These are phyloP conservation scores for Eucalyptus pauciflora DNA, from an alignment of 345 rosid species.

Conservation along the genomic window DNA sequence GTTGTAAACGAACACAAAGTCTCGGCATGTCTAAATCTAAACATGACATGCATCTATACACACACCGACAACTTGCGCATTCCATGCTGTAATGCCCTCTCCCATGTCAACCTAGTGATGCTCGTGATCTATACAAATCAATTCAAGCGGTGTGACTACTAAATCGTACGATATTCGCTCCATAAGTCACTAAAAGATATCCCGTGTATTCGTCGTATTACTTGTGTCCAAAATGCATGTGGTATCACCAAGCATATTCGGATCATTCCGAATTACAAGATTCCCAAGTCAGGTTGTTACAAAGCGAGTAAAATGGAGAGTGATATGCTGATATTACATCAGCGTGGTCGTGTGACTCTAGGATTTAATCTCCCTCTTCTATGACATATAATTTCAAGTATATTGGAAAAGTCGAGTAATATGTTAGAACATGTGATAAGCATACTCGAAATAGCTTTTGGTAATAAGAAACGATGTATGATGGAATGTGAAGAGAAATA, in stretches of 20 bases:
- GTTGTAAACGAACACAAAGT: neutral
- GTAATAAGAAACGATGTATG: neutral
- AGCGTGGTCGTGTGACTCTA: rapidly evolving
- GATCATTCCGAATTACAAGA: neutral
- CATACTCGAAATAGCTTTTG: neutral
- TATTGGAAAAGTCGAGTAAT: neutral
- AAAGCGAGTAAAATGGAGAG: neutral
- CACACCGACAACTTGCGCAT: neutral
- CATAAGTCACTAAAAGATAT: neutral
- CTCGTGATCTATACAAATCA: neutral
- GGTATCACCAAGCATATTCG: neutral
- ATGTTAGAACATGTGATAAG: neutral
- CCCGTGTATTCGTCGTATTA: rapidly evolving
- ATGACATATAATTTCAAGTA: neutral
- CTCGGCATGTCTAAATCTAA: neutral
- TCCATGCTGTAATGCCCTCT: neutral
- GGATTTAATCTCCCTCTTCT: neutral
- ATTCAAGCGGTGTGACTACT: neutral
- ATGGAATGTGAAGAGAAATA: neutral
- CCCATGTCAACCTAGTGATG: neutral
- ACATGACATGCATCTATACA: neutral
- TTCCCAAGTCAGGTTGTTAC: neutral
- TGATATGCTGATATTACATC: neutral
- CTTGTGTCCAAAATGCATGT: neutral
- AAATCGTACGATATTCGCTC: neutral